phyloP scores from a whole-genome alignment of 1,284 basidiomycete genomes.

The Schizophyllum commune region DNA sequence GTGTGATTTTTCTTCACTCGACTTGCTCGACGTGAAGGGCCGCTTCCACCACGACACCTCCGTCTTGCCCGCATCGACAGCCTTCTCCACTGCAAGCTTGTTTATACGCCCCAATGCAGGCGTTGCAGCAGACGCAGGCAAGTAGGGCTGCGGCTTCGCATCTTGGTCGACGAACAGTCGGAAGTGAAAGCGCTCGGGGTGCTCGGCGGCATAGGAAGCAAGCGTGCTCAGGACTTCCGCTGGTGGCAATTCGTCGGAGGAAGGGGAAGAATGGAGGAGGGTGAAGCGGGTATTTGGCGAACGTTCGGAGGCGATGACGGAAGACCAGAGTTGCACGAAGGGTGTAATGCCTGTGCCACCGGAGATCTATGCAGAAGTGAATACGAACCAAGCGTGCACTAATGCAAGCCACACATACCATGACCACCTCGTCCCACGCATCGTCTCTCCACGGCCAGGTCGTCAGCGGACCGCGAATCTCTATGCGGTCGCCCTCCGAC shows the following conservation, averaged over 20 bases:
- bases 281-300: constrained; percentile 48
- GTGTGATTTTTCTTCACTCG: constrained; percentile 18
- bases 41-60: constrained; percentile 4
- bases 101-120: constrained; percentile 47
- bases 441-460: constrained; percentile 64
- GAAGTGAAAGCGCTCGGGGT: constrained; percentile 49
- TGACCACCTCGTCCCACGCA: constrained; percentile 69
- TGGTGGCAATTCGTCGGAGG: constrained; percentile 59
- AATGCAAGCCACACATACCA: constrained; percentile 40
- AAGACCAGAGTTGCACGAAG: constrained; percentile 62
- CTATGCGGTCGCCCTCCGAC: constrained; percentile 55
- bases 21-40: not conserved
- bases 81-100: constrained; percentile 27
- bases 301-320: constrained; percentile 21
- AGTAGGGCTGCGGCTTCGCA: constrained; percentile 15
- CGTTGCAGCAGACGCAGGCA: constrained; percentile 26
- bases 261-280: constrained; percentile 61
- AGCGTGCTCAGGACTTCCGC: constrained; percentile 46
- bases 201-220: constrained; percentile 30
- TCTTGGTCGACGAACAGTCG: constrained; percentile 56
- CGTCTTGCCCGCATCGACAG: constrained; percentile 15
- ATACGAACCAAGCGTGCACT: not conserved
- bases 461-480: constrained; percentile 69
- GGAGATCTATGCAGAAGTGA: constrained; percentile 49
- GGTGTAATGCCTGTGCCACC: constrained; percentile 81